Conservation (phyloP, 106 monocot species). For the Dendrobium nobile region DNA sequence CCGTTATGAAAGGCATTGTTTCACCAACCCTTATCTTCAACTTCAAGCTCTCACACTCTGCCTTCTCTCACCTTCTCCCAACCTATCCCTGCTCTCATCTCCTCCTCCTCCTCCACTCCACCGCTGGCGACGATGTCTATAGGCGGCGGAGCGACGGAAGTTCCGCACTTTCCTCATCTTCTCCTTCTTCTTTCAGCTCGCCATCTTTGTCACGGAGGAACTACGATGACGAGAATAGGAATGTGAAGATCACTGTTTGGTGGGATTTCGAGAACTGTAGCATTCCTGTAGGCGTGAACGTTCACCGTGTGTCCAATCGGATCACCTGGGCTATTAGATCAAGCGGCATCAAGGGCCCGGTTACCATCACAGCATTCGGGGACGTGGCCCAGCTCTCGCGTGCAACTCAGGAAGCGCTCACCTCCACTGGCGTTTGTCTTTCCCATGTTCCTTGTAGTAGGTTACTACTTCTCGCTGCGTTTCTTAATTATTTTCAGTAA, state of each 20-base stretch:
- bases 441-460: slow-evolving; percentile 55
- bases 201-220: neutral
- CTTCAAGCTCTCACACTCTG: neutral
- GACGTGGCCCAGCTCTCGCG: slow-evolving; percentile 55
- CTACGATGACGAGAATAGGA: slow-evolving; percentile 34
- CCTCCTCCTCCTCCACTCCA: slow-evolving; percentile 11
- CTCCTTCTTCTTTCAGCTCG: neutral
- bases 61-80: neutral
- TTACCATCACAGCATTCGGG: slow-evolving; percentile 84
- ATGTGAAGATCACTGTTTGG: slow-evolving; percentile 74
- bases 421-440: slow-evolving; percentile 67
- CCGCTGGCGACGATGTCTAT: neutral
- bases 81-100: neutral
- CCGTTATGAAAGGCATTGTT: neutral
- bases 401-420: slow-evolving; percentile 64
- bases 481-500: neutral
- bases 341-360: slow-evolving; percentile 68
- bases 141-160: neutral
- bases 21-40: neutral
- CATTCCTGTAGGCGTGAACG: slow-evolving; percentile 60
- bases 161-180: neutral
- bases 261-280: slow-evolving; percentile 98
- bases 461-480: neutral
- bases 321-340: slow-evolving; percentile 67
- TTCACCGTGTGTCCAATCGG: slow-evolving; percentile 42